A percentile compares a stretch with the other conserved stretches of the same genome.
Conservation (phyloP, 495 filamentous ascomycete species). For the Wilcoxina mikolae region DNA sequence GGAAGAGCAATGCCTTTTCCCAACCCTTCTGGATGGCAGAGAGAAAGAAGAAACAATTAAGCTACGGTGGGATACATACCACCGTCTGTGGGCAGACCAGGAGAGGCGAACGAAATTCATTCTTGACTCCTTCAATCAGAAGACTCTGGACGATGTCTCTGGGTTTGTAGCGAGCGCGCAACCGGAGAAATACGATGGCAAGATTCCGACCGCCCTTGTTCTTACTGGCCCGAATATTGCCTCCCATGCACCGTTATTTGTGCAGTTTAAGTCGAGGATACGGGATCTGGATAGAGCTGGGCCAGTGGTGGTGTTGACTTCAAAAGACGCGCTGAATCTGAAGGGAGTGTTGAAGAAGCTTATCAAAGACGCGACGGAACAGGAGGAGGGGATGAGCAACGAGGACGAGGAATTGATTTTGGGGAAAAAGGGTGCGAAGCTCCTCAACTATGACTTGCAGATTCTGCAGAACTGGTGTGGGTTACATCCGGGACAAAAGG, state of each 20-base stretch:
- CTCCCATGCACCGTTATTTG: conserved; percentile 57
- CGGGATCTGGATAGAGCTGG: conserved; percentile 34
- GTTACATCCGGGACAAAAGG: conserved; percentile 44
- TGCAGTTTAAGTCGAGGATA: conserved; percentile 45
- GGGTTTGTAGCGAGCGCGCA: conserved; percentile 47
- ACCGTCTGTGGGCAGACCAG: conserved; percentile 51
- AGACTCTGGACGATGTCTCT: conserved; percentile 47
- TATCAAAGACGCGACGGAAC: conserved; percentile 55
- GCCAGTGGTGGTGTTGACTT: conserved; percentile 54
- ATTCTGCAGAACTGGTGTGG: conserved; percentile 46
- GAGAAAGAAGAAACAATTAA: conserved; percentile 40
- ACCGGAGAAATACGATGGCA: conserved; percentile 35
- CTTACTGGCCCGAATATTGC: conserved; percentile 77
- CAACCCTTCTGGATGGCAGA: conserved; percentile 46
- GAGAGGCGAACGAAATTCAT: conserved; percentile 53
- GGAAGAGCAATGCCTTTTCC: conserved; percentile 36
- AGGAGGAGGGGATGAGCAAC: conserved; percentile 32
- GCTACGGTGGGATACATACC: conserved; percentile 47
- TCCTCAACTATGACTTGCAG: conserved; percentile 83
- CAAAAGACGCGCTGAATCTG: conserved; percentile 64
- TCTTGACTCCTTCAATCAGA: conserved; percentile 46
- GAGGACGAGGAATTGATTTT: conserved; percentile 39
- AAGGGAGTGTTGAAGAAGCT: conserved; percentile 72
- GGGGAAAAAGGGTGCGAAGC: conserved; percentile 37
- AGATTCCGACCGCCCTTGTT: conserved; percentile 66